Evolutionary conservation across 441 rosid species (phyloP).

Genomic region (Erodium trifolium): DNA sequence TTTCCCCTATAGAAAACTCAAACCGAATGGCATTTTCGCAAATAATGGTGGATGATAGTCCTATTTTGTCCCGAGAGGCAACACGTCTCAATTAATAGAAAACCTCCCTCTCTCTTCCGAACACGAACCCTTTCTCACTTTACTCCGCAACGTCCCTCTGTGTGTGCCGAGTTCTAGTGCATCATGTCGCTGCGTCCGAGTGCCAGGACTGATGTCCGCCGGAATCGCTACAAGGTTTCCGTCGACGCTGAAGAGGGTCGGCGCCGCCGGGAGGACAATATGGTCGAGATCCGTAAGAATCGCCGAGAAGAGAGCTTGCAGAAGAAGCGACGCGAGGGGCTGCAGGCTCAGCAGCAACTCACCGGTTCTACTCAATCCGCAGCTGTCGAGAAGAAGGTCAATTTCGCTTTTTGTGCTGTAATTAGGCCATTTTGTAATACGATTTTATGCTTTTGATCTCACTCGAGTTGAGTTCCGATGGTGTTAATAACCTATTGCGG

Average conservation of each 20-base stretch:
- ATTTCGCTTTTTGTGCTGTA: background rate
- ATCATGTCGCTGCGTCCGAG: slow-evolving; percentile 79
- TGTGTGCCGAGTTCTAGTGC: background rate
- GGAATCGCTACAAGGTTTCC: slow-evolving; percentile 75
- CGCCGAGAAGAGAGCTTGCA: slow-evolving; percentile 73
- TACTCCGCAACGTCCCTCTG: background rate
- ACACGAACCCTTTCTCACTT: too few species aligned
- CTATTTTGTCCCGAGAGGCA: too few species aligned
- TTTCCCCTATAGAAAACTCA: too few species aligned
- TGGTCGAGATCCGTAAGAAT: slow-evolving; percentile 93
- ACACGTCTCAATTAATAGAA: too few species aligned
- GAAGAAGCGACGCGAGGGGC: slow-evolving; percentile 21
- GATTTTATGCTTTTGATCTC: too few species aligned
- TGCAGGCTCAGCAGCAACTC: slow-evolving; percentile 46
- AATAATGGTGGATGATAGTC: too few species aligned
- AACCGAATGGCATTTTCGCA: too few species aligned
- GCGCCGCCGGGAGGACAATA: slow-evolving; percentile 78
- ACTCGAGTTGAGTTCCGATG: too few species aligned
- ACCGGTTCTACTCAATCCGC: slow-evolving; percentile 36
- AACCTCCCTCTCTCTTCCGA: too few species aligned
- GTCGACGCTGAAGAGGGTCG: slow-evolving; percentile 91
- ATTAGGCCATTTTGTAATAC: background rate
- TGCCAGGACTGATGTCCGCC: slow-evolving; percentile 65
- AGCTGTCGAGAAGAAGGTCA: slow-evolving; percentile 61
- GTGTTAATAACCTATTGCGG: too few species aligned